phyloP scores from a whole-genome alignment of 2,329 filamentous ascomycete genomes.

The Pseudogymnoascus sp. region DNA sequence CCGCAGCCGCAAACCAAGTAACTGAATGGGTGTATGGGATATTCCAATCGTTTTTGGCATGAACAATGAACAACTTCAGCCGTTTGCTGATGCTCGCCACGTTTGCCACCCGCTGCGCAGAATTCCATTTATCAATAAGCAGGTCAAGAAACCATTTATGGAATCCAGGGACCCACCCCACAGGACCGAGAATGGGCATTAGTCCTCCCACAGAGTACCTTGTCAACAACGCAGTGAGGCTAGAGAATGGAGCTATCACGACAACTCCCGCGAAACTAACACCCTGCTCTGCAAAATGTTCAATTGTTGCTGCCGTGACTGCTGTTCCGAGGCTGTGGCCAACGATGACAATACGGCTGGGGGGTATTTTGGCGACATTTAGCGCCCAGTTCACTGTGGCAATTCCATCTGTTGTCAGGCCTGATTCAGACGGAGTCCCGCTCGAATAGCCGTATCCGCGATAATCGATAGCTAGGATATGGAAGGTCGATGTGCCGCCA shows the following conservation, averaged over 20 bases:
- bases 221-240: slow-evolving; percentile 62
- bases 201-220: slow-evolving; percentile 70
- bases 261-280: slow-evolving; percentile 72
- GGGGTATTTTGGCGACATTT: slow-evolving; percentile 52
- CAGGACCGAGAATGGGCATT: slow-evolving; percentile 69
- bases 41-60: slow-evolving; percentile 72
- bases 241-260: slow-evolving; percentile 72
- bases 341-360: slow-evolving; percentile 67
- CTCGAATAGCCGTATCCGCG: slow-evolving; percentile 78
- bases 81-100: slow-evolving; percentile 44
- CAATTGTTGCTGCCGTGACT: slow-evolving; percentile 65
- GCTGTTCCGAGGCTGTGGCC: slow-evolving; percentile 88
- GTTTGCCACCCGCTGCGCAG: slow-evolving; percentile 54
- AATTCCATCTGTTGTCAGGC: slow-evolving; percentile 71
- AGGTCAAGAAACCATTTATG: slow-evolving; percentile 51
- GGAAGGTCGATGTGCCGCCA: slow-evolving; percentile 59
- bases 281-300: slow-evolving; percentile 54
- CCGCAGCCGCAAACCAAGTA: slow-evolving; percentile 52
- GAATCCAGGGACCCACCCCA: slow-evolving; percentile 58
- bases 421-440: slow-evolving; percentile 70
- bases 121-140: slow-evolving; percentile 77
- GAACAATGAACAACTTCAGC: slow-evolving; percentile 64
- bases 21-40: slow-evolving; percentile 69
- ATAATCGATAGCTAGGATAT: slow-evolving; percentile 86
- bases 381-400: slow-evolving; percentile 67